Evolutionary conservation across 176 grass and related monocot species (phyloP), one percentile per base, ranked within the genome.

Genomic region (Aechmea fasciata): DNA sequence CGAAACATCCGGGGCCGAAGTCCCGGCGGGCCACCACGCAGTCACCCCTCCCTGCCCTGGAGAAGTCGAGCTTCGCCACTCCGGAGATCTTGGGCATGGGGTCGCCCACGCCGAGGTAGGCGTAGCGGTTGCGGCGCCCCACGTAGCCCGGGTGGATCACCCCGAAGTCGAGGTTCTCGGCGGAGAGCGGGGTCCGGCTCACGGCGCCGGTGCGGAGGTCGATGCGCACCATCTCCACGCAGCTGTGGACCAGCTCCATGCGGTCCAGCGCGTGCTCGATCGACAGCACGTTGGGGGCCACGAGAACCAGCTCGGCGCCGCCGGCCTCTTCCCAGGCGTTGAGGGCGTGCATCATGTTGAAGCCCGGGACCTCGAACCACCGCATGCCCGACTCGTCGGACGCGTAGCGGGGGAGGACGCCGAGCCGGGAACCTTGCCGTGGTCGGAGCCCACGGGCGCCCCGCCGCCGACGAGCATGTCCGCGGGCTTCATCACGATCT

Each of bases 401-500:
- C 47, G 92, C 88, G 62, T 91, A 87, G 59, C 71, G 74, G 0
- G 92, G 85, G 53, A 96, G 73, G 47, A 96, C 85, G 13, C 88
- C 88, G 14, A 96, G 81, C 25, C 88, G 85, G 13, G 83, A 26
- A 89, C 85, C 88, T 91, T 96, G 26, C 72, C 66, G 0, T 11
- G 0, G 72, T 91, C 83, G 1, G 78, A 78, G 0, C 92, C 88
- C 0, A 96, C 85, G n/a, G 85, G 88, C 3, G 83, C 25, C 33
- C 87, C 80, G 24, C 69, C 80, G 48, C 75, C 83, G 2, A 84
- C 13, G 41, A 96, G 80, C 88, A 96, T 91, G 72, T 81, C 83
- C 88, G 91, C 84, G 11, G 88, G 92, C 20, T 96, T 88, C 92
- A 96, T 96, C 12, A 96, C 92, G 69, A 96, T 81, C 69, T 96